Percentiles rank a stretch among this genome's conserved stretches.
Conservation (phyloP, 148 eudicot genomes). For the Rhododendron ferrugineum region DNA sequence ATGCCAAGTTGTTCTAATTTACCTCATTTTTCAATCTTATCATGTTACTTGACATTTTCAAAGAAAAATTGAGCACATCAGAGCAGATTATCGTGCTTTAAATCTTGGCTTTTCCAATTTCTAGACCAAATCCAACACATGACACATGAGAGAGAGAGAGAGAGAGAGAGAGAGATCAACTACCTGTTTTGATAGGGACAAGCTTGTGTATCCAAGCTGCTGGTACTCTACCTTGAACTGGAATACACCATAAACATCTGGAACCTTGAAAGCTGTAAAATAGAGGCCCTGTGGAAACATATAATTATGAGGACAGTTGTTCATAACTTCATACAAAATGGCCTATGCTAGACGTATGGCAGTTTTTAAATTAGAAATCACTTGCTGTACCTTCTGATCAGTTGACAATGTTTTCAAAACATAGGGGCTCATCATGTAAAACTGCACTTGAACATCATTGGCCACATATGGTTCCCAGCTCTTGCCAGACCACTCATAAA, state of each 20-base stretch:
- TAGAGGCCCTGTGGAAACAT: constrained; percentile 54
- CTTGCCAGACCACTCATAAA: constrained; percentile 82
- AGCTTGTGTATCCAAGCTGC: constrained; percentile 85
- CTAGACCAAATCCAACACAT: not conserved
- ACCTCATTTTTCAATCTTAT: not conserved
- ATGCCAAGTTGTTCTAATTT: not conserved
- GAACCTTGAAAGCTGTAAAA: constrained; percentile 71
- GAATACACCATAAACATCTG: constrained; percentile 97
- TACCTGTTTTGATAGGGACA: constrained; percentile 91
- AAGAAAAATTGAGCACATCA: not conserved
- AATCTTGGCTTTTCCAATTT: not conserved
- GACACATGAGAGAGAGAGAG: not conserved
- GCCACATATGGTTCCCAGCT: constrained; percentile 85
- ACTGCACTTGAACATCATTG: constrained; percentile 59
- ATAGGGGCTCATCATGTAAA: constrained; percentile 95
- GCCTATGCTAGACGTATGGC: not conserved
- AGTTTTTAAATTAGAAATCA: not conserved
- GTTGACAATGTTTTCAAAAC: constrained; percentile 74
- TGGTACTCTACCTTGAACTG: constrained; percentile 93
- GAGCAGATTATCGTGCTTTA: too few relatives aligned
- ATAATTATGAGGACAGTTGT: not conserved
- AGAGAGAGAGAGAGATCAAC: not conserved
- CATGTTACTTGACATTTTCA: not conserved
- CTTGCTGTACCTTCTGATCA: constrained; percentile 19
- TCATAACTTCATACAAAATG: not conserved